A percentile compares a stretch with the other conserved stretches of the same genome.
These are phyloP conservation scores for Ramaria sp. DNA, from an alignment of 768 basidiomycete species.

Conservation along the genomic window DNA sequence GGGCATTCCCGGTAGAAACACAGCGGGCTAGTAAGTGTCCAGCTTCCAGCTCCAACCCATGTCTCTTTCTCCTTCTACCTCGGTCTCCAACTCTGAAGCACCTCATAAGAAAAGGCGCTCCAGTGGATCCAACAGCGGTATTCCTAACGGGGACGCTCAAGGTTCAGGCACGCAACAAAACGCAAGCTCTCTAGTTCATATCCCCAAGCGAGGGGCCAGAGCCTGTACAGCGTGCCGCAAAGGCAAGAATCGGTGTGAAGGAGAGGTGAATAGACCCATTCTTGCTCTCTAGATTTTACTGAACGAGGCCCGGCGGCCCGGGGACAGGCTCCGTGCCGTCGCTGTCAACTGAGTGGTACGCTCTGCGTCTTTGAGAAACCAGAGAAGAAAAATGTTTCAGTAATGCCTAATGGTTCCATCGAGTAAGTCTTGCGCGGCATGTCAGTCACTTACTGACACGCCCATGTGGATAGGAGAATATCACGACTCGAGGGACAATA, in stretches of 20 bases:
- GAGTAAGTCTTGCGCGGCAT: slow-evolving; percentile 40
- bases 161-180: not conserved
- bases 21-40: not conserved
- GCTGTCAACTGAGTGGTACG: slow-evolving; percentile 74
- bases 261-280: slow-evolving; percentile 52
- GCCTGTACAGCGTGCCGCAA: slow-evolving; percentile 85
- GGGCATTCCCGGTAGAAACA: no score
- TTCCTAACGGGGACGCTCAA: slow-evolving; percentile 17
- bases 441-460: slow-evolving; percentile 8
- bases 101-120: slow-evolving; percentile 40
- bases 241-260: slow-evolving; percentile 89
- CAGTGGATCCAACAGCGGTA: slow-evolving; percentile 22
- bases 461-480: slow-evolving; percentile 42
- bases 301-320: slow-evolving; percentile 12
- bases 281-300: slow-evolving; percentile 10
- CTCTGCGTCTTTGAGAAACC: slow-evolving; percentile 86
- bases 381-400: slow-evolving; percentile 67
- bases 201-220: slow-evolving; percentile 81
- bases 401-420: slow-evolving; percentile 50
- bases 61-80: slow-evolving; percentile 57
- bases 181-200: slow-evolving; percentile 18
- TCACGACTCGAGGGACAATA: slow-evolving; percentile 82
- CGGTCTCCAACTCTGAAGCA: slow-evolving; percentile 45
- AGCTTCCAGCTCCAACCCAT: slow-evolving; percentile 26
- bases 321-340: slow-evolving; percentile 68